Conservation (phyloP, 352 stramenopile species). For the Hyaloperonospora brassicae region DNA sequence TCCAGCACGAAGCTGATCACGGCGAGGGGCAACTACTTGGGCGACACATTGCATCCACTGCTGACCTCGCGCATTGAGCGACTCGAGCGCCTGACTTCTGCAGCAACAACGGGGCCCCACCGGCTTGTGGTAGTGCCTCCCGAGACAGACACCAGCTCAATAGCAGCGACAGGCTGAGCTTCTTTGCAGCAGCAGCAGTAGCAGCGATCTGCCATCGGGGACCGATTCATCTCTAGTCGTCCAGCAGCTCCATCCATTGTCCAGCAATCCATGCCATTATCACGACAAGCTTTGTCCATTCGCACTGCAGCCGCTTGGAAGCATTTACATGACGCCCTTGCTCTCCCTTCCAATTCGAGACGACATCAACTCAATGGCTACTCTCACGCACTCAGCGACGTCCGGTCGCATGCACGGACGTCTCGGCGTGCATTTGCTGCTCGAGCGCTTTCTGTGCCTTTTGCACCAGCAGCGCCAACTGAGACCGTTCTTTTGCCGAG, state of each 20-base stretch:
- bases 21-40: slow-evolving; percentile 71
- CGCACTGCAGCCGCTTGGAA: slow-evolving; percentile 21
- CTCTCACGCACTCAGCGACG: slow-evolving; percentile 12
- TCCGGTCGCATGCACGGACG: slow-evolving; percentile 15
- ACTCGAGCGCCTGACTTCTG: slow-evolving; percentile 40
- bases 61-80: slow-evolving; percentile 67
- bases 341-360: not conserved
- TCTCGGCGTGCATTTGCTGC: slow-evolving; percentile 64
- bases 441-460: slow-evolving; percentile 67
- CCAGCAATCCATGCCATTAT: slow-evolving; percentile 2
- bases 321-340: slow-evolving; percentile 2
- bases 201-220: slow-evolving; percentile 13
- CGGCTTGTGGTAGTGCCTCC: slow-evolving; percentile 6
- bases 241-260: slow-evolving; percentile 51
- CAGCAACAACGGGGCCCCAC: not conserved
- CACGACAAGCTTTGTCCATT: slow-evolving; percentile 33
- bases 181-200: too few relatives aligned
- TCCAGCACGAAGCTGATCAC: slow-evolving; percentile 68
- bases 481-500: slow-evolving; percentile 46
- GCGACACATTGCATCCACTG: slow-evolving; percentile 66
- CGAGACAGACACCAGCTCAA: slow-evolving; percentile 6
- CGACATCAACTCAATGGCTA: not conserved
- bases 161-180: too few relatives aligned
- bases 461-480: slow-evolving; percentile 67
- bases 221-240: slow-evolving; percentile 36